A percentile compares a stretch with the other conserved stretches of the same genome.
phyloP scores from a whole-genome alignment of 306 rosid species.

The Delonix regia region DNA sequence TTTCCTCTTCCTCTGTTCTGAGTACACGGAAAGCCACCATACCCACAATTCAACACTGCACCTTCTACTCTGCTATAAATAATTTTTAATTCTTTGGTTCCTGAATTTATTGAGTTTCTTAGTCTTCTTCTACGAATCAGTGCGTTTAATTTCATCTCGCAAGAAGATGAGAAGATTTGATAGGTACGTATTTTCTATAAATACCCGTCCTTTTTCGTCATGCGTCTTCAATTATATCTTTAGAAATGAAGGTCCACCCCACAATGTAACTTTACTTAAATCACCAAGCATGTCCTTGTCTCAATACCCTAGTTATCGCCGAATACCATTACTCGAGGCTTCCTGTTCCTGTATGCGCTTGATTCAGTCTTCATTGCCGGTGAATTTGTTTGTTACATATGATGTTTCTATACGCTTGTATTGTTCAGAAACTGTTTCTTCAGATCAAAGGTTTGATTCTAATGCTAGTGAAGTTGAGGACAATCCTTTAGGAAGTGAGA shows the following conservation, averaged over 20 bases:
- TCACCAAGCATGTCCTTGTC: slow-evolving; percentile 28
- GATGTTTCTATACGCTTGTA: slow-evolving; percentile 38
- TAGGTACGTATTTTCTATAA: slow-evolving; percentile 32
- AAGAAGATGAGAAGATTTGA: slow-evolving; percentile 34
- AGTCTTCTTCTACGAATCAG: neutral
- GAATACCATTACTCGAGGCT: neutral
- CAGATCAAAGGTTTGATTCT: slow-evolving; percentile 36
- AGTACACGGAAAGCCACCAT: neutral
- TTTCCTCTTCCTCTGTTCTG: slow-evolving; percentile 5
- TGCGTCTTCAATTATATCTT: slow-evolving; percentile 20
- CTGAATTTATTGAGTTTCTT: neutral
- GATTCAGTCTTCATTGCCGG: slow-evolving; percentile 36
- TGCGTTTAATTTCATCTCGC: slow-evolving; percentile 14
- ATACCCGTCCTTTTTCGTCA: slow-evolving; percentile 32
- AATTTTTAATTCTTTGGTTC: neutral
- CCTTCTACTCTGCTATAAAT: slow-evolving; percentile 13
- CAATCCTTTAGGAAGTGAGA: slow-evolving; percentile 39
- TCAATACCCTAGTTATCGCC: slow-evolving; percentile 21
- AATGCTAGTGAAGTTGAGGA: slow-evolving; percentile 29
- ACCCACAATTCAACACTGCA: slow-evolving; percentile 28
- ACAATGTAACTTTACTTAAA: slow-evolving; percentile 30
- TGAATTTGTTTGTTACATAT: slow-evolving; percentile 14
- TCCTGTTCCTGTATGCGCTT: slow-evolving; percentile 21
- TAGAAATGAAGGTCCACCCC: slow-evolving; percentile 22
- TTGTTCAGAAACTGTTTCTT: slow-evolving; percentile 48